Evolutionary conservation across 441 rosid species (phyloP).

Genomic region (Cnidoscolus chayamansa): DNA sequence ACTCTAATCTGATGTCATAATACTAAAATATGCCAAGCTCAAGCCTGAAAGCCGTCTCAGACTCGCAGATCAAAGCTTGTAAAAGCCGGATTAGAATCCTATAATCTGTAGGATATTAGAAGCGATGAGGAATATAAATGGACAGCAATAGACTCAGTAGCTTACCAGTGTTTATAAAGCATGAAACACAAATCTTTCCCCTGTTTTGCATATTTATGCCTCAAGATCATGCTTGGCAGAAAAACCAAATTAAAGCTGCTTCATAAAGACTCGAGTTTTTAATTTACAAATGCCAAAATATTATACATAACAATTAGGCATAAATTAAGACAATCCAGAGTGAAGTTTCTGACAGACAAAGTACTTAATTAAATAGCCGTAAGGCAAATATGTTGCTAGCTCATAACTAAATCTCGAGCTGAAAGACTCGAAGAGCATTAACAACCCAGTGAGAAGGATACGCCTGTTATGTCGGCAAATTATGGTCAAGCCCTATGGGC

Average conservation of each 20-base stretch:
- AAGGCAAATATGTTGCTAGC: neutral
- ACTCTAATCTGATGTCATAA: too few species aligned
- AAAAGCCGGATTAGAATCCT: too few species aligned
- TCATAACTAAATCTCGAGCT: neutral
- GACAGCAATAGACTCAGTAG: slow-evolving; percentile 4
- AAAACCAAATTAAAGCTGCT: neutral
- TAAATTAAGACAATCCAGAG: neutral
- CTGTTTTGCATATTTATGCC: too few species aligned
- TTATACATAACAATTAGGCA: neutral
- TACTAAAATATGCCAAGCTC: too few species aligned
- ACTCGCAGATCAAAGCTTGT: too few species aligned
- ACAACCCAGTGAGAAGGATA: slow-evolving; percentile 10
- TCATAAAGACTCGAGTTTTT: too few species aligned
- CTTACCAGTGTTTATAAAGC: slow-evolving; percentile 11
- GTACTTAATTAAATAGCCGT: neutral
- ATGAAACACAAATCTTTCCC: neutral
- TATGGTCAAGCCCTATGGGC: slow-evolving; percentile 39
- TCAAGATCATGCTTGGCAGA: neutral
- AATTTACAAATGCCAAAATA: neutral
- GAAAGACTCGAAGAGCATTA: neutral
- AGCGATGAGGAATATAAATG: neutral
- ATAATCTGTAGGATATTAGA: too few species aligned
- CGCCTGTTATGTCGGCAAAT: slow-evolving; percentile 60
- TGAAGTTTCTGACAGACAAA: neutral
- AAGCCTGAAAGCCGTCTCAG: too few species aligned